Base-by-base conservation (phyloP, 139 green algal genomes). In the Chlamydomonas sp. region DNA sequence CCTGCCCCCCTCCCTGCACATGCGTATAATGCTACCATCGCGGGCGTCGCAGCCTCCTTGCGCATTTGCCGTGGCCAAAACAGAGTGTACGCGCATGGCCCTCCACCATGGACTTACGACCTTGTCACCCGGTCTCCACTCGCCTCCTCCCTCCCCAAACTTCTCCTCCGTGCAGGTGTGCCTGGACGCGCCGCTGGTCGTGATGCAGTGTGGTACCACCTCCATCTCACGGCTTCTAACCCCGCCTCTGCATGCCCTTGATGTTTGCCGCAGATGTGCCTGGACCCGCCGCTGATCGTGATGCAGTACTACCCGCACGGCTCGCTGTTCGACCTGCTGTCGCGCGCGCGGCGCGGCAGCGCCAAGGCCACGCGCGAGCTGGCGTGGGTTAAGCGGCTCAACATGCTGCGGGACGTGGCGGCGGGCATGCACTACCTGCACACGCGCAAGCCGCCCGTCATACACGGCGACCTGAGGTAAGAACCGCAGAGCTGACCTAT, bases 361-460 rank as follows among this genome's bases (percentile, higher is more conserved):
- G 16, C 61, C 12, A 80, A 81, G 31, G 87, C 84, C 14, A n/a
- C 60, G 49, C 78, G 79, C 6, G 91, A 90, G 75, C 86, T 94
- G 59, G 62, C 74, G 7, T 94, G 91, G 91, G 58, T 12, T 80
- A 94, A 92, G 84, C 87, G 89, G 10, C 82, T 95, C 77, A 90
- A 93, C 79, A 93, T 95, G 93, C 79, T 95, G 86, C 80, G 85
- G 5, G 89, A 93, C 71, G 90, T 94, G 57, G 93, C 93, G 5
- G 81, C 85, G 16, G 94, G 93, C 80, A 97, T 97, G 94, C 85
- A 95, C 64, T 98, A 98, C 88, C 93, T 99, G 87, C 97, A 99
- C 92, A 93, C 85, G n/a, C 94, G 93, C 84, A 91, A 75, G 59
- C 96, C 96, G 8, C 90, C 93, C 58, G 94, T 99, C 31, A 92